These are phyloP conservation scores for Talaromyces liani DNA, from an alignment of 495 filamentous ascomycete genomes.

Conservation along the genomic window DNA sequence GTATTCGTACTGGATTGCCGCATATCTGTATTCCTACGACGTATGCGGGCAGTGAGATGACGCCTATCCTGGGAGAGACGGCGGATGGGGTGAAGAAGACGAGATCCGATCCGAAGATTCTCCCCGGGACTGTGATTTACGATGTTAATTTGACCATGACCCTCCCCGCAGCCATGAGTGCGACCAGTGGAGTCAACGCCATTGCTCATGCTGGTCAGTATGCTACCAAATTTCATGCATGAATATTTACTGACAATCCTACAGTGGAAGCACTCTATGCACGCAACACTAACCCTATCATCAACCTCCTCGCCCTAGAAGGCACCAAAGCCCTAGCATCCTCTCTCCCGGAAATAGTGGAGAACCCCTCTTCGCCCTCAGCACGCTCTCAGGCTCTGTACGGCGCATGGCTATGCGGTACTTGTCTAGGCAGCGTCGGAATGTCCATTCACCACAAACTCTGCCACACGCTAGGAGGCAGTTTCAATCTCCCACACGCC, in stretches of 20 bases:
- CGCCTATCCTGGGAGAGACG: slow-evolving; percentile 61
- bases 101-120: slow-evolving; percentile 55
- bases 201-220: slow-evolving; percentile 56
- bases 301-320: slow-evolving; percentile 50
- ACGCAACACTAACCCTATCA: slow-evolving; percentile 53
- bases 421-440: slow-evolving; percentile 55
- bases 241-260: neutral
- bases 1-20: slow-evolving; percentile 53
- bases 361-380: slow-evolving; percentile 35
- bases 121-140: slow-evolving; percentile 61
- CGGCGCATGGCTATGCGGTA: slow-evolving; percentile 61
- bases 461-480: slow-evolving; percentile 60
- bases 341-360: slow-evolving; percentile 49
- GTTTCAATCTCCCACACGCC: slow-evolving; percentile 62
- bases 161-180: slow-evolving; percentile 49
- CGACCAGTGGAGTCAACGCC: slow-evolving; percentile 61
- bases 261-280: slow-evolving; percentile 61
- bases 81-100: slow-evolving; percentile 57
- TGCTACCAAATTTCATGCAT: neutral
- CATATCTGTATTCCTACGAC: slow-evolving; percentile 65
- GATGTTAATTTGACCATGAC: slow-evolving; percentile 64
- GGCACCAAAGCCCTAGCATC: slow-evolving; percentile 45
- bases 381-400: slow-evolving; percentile 55
- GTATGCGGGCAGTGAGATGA: slow-evolving; percentile 65
- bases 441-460: slow-evolving; percentile 70